Conservation (phyloP, 176 grass and related monocot species). For the Thalia dealbata region DNA sequence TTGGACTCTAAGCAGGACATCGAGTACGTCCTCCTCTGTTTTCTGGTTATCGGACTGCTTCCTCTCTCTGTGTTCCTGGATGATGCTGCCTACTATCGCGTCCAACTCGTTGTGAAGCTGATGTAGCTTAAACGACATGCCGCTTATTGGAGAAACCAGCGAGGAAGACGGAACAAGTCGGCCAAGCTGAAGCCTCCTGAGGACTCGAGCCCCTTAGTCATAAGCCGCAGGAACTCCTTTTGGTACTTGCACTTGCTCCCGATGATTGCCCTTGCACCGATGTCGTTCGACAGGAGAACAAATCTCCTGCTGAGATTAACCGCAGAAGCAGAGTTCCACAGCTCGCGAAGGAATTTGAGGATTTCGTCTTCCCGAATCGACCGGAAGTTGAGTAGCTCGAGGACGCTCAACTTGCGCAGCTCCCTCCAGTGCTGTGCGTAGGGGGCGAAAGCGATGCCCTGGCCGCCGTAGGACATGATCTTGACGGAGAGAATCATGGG, state of each 20-base stretch:
- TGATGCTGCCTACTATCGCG: neutral
- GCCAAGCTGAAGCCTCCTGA: conserved; percentile 6
- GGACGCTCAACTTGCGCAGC: conserved; percentile 30
- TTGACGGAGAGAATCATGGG: conserved; percentile 6
- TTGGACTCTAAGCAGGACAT: conserved; percentile 1
- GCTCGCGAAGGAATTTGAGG: conserved; percentile 1
- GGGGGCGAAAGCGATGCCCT: conserved; percentile 39
- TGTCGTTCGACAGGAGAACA: neutral
- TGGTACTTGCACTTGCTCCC: conserved; percentile 26
- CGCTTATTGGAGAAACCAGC: neutral
- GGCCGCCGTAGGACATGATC: conserved; percentile 19
- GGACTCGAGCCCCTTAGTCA: neutral
- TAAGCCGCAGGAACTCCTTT: conserved; percentile 1
- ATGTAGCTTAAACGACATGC: neutral
- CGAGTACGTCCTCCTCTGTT: neutral
- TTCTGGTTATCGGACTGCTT: neutral
- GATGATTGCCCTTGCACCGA: conserved; percentile 2
- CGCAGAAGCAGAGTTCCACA: neutral
- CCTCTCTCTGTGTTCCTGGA: conserved; percentile 1
- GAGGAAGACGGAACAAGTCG: neutral
- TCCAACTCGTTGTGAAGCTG: neutral
- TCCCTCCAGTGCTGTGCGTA: conserved; percentile 43
- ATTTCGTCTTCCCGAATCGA: conserved; percentile 24
- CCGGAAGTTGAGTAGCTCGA: conserved; percentile 28
- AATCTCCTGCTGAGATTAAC: conserved; percentile 21